Evolutionary conservation across 352 stramenopile species (phyloP), one percentile per base, ranked within the genome.

Genomic region (Phytophthora megakarya): DNA sequence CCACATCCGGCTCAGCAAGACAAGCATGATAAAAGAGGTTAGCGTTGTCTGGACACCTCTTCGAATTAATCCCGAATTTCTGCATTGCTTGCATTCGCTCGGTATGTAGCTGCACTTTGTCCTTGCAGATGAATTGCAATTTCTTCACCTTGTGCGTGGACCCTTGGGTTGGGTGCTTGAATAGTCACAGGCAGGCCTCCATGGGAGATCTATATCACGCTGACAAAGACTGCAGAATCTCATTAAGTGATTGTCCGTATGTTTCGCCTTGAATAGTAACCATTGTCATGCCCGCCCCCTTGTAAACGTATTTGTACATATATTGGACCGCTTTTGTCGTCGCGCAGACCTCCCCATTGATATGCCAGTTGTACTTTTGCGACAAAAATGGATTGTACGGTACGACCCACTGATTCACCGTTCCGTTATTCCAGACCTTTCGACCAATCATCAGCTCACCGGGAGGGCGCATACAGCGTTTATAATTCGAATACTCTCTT

Each of bases 221-320:
- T 12, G 37, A 32, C 48, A 56, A 45, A 26, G 72, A 77, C 25
- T 45, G 25, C 2, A 56, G 23, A 22, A 81, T 73, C 32, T 84
- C 67, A 28, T 80, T 58, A 9, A 44, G 16, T 5, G 12, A 44
- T 3, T 44, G 38, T 13, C 18, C 38, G 7, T 44, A 5, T 0
- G 22, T 28, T 19, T 58, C 50, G 3, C 7, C 35, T 4, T 48
- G 32, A 25, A 66, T 39, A 1, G 47, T 71, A n/a, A 73, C 30
- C 3, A 59, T 62, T n/a, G 59, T 54, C 13, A 23, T 70, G 28
- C 89, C 76, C 4, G 67, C 47, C 3, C 80, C 72, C 57, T 84
- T 90, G 65, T 81, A 84, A 2, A 83, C 64, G 42, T 92, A 89
- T 46, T 81, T 74, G 70, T 80, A 78, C 0, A 93, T 52, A 51